Evolutionary conservation across 208 protist species (phyloP), one percentile per base, ranked within the genome.

Genomic region (Wallacemonas collosoma): DNA sequence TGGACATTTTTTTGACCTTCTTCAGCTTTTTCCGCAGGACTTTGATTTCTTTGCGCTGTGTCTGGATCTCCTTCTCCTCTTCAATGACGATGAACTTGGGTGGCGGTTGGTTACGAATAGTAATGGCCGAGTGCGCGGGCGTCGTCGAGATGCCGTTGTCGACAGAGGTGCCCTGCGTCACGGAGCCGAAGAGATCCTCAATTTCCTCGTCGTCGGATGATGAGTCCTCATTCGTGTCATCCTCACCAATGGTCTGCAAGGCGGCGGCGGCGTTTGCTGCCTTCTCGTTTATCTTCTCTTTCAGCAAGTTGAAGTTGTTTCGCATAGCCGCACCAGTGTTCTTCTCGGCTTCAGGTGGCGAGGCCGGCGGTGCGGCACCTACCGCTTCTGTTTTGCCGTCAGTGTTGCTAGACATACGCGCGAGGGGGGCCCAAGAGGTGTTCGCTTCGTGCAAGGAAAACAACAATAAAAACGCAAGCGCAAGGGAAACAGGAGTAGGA

Each of bases 1-100:
- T 76, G 4, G 75, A 74, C 7, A 71, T 3, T 53, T 85, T 85
- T 60, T 75, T 80, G 3, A 77, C 53, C 58, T 81, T 85, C 48
- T 65, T 68, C 43, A 78, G 55, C 61, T 77, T 76, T 54, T 77
- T 81, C 2, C 72, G 66, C 26, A 80, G 48, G 6, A 58, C 51
- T 15, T 78, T 80, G 12, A 71, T 64, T 11, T 64, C 75, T 68
- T 85, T 85, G 38, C 77, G 61, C 54, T 85, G 75, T 6, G 2
- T 51, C 61, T 69, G 62, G 54, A 85, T 75, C 2, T 54, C 48
- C 56, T 75, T 72, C 63, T 85, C 80, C 58, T 85, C 80, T 61
- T 80, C 75, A 5, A 80, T 8, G 38, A 56, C 60, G 40, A 85
- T 56, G 56, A 80, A 85, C 56, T 72, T 68, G 2, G 73, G 71